Conservation (phyloP, 2,329 filamentous ascomycete genomes). For the Calonectria pseudoturangicola region DNA sequence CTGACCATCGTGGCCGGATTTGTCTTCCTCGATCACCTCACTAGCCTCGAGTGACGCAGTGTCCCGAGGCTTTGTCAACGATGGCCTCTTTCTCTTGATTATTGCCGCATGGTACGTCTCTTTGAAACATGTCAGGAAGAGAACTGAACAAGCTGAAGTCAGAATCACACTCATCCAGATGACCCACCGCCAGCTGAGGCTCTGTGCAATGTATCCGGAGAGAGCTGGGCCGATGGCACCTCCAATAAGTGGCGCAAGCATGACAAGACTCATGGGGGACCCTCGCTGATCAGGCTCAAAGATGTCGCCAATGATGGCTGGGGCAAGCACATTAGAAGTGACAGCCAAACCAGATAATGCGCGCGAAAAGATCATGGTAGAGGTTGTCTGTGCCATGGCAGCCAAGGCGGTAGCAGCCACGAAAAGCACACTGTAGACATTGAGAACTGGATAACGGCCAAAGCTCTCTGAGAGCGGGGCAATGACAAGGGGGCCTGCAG, state of each 20-base stretch:
- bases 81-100: neutral
- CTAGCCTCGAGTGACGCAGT: neutral
- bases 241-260: slow-evolving; percentile 10
- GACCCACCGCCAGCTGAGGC: slow-evolving; percentile 17
- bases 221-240: slow-evolving; percentile 15
- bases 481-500: slow-evolving; percentile 75
- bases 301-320: slow-evolving; percentile 16
- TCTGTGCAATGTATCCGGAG: slow-evolving; percentile 4
- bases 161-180: slow-evolving; percentile 13
- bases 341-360: neutral
- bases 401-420: slow-evolving; percentile 63
- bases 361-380: slow-evolving; percentile 6
- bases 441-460: slow-evolving; percentile 74
- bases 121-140: slow-evolving; percentile 2
- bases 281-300: slow-evolving; percentile 8
- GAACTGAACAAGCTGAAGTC: neutral
- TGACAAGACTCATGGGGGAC: slow-evolving; percentile 10
- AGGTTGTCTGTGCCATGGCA: slow-evolving; percentile 2
- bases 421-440: slow-evolving; percentile 71
- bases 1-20: neutral
- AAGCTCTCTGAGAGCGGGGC: slow-evolving; percentile 78
- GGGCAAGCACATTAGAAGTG: slow-evolving; percentile 12
- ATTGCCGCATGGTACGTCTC: slow-evolving; percentile 11
- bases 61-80: neutral
- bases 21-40: neutral